Evolutionary conservation across 495 filamentous ascomycete species (phyloP), one percentile per base, ranked within the genome.

Genomic region (Cairneyella variabilis): DNA sequence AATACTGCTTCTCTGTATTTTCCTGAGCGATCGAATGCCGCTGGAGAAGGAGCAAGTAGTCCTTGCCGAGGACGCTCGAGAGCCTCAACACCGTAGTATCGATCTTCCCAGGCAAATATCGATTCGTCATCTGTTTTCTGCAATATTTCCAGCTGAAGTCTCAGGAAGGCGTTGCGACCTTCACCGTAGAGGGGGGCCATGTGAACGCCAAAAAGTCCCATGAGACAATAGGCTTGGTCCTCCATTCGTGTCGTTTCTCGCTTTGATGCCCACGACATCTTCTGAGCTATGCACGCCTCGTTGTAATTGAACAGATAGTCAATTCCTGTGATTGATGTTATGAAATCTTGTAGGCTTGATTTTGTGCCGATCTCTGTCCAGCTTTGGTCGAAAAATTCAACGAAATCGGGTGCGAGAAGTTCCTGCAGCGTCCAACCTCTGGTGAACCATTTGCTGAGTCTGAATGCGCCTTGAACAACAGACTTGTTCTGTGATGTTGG

Each of bases 331-430:
- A 39, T 39, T 4, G 36, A 5, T 12, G 12, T 6, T 3, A 39
- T 17, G 4, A n/a, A 3, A 5, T 39, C 36, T 14, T 39, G 5
- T 12, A 39, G 36, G 14, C 36, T 39, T 39, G n/a, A 12, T 21
- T 22, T 44, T 3, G 18, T 44, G 3, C 41, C 49, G 18, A 53
- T n/a, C 14, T 25, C 5, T 16, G 20, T 30, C 49, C 49, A 53
- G 16, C 2, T 44, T 3, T 14, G n/a, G 23, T 53, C 49, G 47
- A 61, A 68, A 55, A 71, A 71, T 8, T 61, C 25, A 28, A 69
- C 64, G n/a, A 40, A 16, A 8, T 14, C 4, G 7, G 66, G 66
- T 9, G 64, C 64, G 6, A 68, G 45, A n/a, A n/a, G n/a, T n/a
- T n/a, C n/a, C n/a, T n/a, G n/a, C n/a, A n/a, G n/a, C n/a, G n/a